Base-by-base conservation (phyloP, 805 yeast genomes). In the Candida vaughaniae region DNA sequence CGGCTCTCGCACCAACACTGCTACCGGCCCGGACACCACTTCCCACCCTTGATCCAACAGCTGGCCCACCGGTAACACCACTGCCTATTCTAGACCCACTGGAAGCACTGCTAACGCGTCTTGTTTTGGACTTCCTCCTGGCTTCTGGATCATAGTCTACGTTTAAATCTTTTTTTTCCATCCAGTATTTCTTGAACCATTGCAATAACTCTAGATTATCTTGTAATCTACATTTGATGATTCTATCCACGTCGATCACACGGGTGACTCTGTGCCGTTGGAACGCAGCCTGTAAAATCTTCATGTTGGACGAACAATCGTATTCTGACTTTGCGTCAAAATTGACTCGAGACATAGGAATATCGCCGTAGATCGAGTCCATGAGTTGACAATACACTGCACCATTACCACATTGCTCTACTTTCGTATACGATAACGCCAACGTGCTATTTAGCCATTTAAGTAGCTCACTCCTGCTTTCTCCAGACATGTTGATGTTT, bases 401-500 rank as follows among this genome's bases (percentile, higher is more conserved):
- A 2, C 99, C 99, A 2, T 85, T 78, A 12, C 99, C 99, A 55
- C 96, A 82, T 60, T 90, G 90, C 56, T 93, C 99, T 1, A 93
- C 83, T 55, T 85, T 87, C 25, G 78, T 69, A 51, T 85, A 77
- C 44, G 79, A 69, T 28, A 89, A 60, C 29, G 74, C 74, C 31
- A 88, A 69, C 3, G 85, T 73, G 29, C 75, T 69, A 53, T 91
- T 91, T 47, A 93, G 70, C 98, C 98, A 93, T 38, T 73, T 75
- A 38, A 93, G 63, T 12, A 93, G 72, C 50, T 88, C 96, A 29
- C 82, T 78, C 50, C 98, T 78, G 6, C 95, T 85, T 51, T 85
- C 95, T 4, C 86, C 86, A 16, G 27, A 31, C 41, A 38, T 38
- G 32, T 26, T 22, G 23, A 10, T 33, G 34, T 29, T 25, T n/a